Base-by-base conservation (phyloP, 176 grass and related monocot genomes). In the Areca catechu region DNA sequence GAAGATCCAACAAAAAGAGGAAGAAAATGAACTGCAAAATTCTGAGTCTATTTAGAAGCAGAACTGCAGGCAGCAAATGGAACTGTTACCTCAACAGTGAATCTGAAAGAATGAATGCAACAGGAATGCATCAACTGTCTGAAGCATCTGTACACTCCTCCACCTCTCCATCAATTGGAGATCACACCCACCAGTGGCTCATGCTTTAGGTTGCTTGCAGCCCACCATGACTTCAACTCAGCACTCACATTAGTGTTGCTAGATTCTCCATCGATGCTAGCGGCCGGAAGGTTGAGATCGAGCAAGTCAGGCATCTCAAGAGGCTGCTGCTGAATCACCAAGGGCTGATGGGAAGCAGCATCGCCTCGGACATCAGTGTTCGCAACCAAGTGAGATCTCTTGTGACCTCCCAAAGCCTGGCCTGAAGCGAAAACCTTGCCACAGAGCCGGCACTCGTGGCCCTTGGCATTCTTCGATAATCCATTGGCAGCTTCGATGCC, bases 341-440 rank as follows among this genome's bases (percentile, higher is more conserved):
- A 14, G 34, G 34, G 34, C 34, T 14, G 34, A 43, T 12, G 34
- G 9, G 34, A 43, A 9, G 34, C 34, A 14, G 34, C 34, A 43
- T 12, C 34, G 1, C 21, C 61, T 21, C 55, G 50, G 50, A 53
- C 22, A 3, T 22, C 19, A 14, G 19, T 24, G 22, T 57, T 22
- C 3, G 1, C 12, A 49, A 14, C 56, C 29, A 15, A 66, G 74
- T 78, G 83, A 25, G 66, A 61, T 18, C 68, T 71, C 74, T 24
- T 66, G 60, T 86, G 78, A 50, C 74, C 53, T 22, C 78, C 83
- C 55, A 86, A 66, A 57, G 74, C 56, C 22, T 30, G 57, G 24
- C 65, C 56, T 4, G 74, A 74, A 1, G 54, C 2, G 16, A 74
- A 71, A 21, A 77, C 48, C 78, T 53, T 77, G 29, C 69, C 57